phyloP scores from a whole-genome alignment of 768 basidiomycete genomes.

The Leccinum incarnatum region DNA sequence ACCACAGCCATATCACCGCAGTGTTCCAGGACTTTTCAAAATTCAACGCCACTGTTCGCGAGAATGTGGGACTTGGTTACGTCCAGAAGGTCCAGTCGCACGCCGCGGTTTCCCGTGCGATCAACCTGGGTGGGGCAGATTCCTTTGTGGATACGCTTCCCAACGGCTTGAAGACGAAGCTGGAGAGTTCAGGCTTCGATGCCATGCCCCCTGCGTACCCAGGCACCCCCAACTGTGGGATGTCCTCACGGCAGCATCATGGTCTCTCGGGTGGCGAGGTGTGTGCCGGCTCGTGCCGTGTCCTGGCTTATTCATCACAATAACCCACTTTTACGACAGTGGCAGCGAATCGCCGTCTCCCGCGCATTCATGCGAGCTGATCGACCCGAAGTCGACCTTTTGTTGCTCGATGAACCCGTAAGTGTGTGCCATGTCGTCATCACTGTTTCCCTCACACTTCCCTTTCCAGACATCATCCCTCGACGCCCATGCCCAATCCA shows the following conservation, averaged over 20 bases:
- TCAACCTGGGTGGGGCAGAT: constrained; percentile 70
- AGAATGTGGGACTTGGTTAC: constrained; percentile 85
- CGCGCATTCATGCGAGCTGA: constrained; percentile 84
- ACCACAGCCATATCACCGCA: constrained; percentile 72
- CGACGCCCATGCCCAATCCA: constrained; percentile 76
- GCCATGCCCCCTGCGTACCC: constrained; percentile 35
- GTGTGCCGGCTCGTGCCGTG: constrained; percentile 22
- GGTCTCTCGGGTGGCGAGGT: constrained; percentile 87
- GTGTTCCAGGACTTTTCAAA: constrained; percentile 87
- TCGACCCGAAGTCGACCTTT: constrained; percentile 70
- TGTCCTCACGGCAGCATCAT: constrained; percentile 44
- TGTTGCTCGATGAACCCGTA: constrained; percentile 85
- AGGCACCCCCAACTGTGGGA: constrained; percentile 31
- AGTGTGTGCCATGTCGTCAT: constrained; percentile 25
- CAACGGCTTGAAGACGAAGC: constrained; percentile 66
- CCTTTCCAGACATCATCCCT: constrained; percentile 66
- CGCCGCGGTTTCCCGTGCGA: constrained; percentile 58
- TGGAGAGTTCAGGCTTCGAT: constrained; percentile 64
- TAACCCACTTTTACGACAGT: constrained; percentile 43
- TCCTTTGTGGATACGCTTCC: constrained; percentile 64
- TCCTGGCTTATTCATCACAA: constrained; percentile 15
- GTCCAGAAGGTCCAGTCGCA: constrained; percentile 60
- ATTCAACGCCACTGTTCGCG: constrained; percentile 71
- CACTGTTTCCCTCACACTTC: not conserved
- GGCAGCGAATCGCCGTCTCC: constrained; percentile 85